Evolutionary conservation across 441 rosid genomes (phyloP).

Genomic region (Dalechampia spathulata): DNA sequence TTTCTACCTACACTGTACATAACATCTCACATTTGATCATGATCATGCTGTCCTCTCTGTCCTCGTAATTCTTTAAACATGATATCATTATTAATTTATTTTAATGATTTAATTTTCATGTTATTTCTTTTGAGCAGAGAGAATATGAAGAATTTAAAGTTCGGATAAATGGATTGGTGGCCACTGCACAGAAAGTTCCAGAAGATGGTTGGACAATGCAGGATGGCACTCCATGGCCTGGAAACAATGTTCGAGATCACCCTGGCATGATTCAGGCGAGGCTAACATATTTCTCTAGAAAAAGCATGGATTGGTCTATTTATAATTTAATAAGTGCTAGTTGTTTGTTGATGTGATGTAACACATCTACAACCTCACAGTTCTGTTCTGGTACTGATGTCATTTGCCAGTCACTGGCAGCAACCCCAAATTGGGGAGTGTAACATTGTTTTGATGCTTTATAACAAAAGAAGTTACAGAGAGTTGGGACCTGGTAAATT

Average conservation of each 20-base stretch:
- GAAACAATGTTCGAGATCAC: conserved; percentile 83
- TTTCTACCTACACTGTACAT: too few species aligned
- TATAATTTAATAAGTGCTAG: not conserved
- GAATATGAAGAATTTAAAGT: conserved; percentile 95
- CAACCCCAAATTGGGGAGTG: not conserved
- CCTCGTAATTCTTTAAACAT: too few species aligned
- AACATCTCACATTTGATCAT: too few species aligned
- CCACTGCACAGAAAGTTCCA: conserved; percentile 90
- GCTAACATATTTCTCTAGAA: not conserved
- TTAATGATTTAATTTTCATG: not conserved
- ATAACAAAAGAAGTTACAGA: not conserved
- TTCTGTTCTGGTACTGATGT: too few species aligned
- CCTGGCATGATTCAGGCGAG: conserved; percentile 95
- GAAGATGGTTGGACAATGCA: conserved; percentile 99
- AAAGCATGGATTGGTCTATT: not conserved
- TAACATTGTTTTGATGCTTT: not conserved
- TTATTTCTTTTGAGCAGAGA: conserved; percentile 46
- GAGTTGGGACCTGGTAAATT: not conserved
- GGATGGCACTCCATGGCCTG: conserved; percentile 99
- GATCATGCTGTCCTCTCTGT: not conserved
- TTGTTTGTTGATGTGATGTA: not conserved
- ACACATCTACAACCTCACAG: too few species aligned
- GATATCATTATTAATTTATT: too few species aligned
- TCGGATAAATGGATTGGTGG: conserved; percentile 73
- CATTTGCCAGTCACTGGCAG: not conserved